A percentile compares a stretch with the other conserved stretches of the same genome.
These are phyloP conservation scores for Fusarium tricinctum DNA, from an alignment of 2,329 filamentous ascomycete species.

Conservation along the genomic window DNA sequence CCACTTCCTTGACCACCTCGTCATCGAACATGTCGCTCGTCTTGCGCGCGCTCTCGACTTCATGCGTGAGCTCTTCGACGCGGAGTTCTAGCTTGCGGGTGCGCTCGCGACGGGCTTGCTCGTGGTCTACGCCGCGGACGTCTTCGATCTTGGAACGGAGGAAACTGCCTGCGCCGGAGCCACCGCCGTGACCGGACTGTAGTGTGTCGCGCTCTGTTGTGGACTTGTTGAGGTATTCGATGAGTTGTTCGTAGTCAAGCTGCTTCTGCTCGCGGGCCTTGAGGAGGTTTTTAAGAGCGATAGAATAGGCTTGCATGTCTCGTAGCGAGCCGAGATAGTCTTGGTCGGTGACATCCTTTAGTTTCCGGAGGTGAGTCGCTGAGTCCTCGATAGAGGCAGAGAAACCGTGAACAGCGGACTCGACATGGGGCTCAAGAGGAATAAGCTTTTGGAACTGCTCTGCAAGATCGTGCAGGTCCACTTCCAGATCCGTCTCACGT, in stretches of 20 bases:
- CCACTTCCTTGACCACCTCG: slow-evolving; percentile 92
- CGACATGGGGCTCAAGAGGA: slow-evolving; percentile 87
- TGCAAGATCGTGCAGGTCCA: slow-evolving; percentile 89
- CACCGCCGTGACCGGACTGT: slow-evolving; percentile 69
- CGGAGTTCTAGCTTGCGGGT: slow-evolving; percentile 91
- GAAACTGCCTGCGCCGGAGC: slow-evolving; percentile 84
- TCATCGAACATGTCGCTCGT: slow-evolving; percentile 95
- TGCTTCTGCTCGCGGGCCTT: slow-evolving; percentile 98
- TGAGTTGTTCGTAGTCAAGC: slow-evolving; percentile 95
- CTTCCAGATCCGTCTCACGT: slow-evolving; percentile 87
- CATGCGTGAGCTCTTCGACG: slow-evolving; percentile 90
- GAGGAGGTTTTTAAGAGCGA: slow-evolving; percentile 87
- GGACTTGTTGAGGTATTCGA: slow-evolving; percentile 94
- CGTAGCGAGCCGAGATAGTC: slow-evolving; percentile 93
- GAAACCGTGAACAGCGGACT: slow-evolving; percentile 85
- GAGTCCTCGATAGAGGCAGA: slow-evolving; percentile 88
- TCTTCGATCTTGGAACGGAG: slow-evolving; percentile 96
- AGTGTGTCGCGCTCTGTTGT: slow-evolving; percentile 88
- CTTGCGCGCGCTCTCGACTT: slow-evolving; percentile 89
- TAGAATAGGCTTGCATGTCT: slow-evolving; percentile 95
- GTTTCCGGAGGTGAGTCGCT: slow-evolving; percentile 79
- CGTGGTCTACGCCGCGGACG: slow-evolving; percentile 95
- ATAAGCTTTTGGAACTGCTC: slow-evolving; percentile 96
- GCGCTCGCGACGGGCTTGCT: slow-evolving; percentile 88
- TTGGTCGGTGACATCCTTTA: slow-evolving; percentile 93